A percentile compares a stretch with the other conserved stretches of the same genome.
Evolutionary conservation across 805 yeast species (phyloP).

Genomic region (Kazachstania psychrophila): DNA sequence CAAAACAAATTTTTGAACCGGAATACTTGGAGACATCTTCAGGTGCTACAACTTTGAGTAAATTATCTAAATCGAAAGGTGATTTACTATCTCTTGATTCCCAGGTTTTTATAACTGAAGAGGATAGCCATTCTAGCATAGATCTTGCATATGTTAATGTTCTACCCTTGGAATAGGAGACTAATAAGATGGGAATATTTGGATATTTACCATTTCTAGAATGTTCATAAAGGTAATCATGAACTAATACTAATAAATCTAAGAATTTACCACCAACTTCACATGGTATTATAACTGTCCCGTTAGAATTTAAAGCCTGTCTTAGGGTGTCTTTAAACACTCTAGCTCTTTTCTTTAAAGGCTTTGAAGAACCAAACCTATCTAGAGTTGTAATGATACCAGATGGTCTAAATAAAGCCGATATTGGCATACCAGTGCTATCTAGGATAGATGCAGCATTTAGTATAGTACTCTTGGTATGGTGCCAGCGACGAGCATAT

Average conservation of each 20-base stretch:
- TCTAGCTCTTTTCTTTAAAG: conserved; percentile 56
- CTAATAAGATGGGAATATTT: conserved; percentile 59
- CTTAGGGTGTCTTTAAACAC: conserved; percentile 58
- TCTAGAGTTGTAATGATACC: conserved; percentile 60
- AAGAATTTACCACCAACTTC: conserved; percentile 72
- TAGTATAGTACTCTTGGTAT: conserved; percentile 76
- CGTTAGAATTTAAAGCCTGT: conserved; percentile 33
- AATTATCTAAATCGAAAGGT: conserved; percentile 63
- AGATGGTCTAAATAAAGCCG: conserved; percentile 65
- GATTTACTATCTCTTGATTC: conserved; percentile 53
- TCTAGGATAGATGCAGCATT: conserved; percentile 59
- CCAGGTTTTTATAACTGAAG: conserved; percentile 79
- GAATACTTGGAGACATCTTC: conserved; percentile 44
- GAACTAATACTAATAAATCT: conserved; percentile 68
- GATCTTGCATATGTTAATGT: conserved; percentile 73
- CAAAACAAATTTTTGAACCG: conserved; percentile 74
- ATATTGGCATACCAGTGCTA: conserved; percentile 51
- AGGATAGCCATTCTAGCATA: conserved; percentile 93
- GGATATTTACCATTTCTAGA: conserved; percentile 25
- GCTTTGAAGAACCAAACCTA: conserved; percentile 49
- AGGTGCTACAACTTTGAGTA: conserved; percentile 50
- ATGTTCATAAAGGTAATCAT: conserved; percentile 42
- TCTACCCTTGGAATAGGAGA: conserved; percentile 74
- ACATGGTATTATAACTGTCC: conserved; percentile 76
- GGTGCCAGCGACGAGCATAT: conserved; percentile 92